Evolutionary conservation across 1,139 yeast genomes (phyloP).

Genomic region (Groenewaldozyma sp.): DNA sequence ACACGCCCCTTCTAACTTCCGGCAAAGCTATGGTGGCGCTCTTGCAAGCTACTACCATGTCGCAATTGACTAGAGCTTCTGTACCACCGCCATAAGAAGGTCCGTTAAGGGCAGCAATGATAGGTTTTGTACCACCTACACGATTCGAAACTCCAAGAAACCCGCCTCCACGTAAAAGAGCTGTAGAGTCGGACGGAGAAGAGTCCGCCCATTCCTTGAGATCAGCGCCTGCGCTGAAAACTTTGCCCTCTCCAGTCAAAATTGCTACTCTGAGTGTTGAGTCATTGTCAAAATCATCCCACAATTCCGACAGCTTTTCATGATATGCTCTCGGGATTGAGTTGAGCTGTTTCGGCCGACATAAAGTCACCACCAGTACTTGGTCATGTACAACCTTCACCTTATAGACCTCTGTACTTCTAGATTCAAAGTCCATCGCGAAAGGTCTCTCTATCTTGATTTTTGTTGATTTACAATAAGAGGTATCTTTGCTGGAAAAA

Average conservation of each 20-base stretch:
- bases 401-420: conserved; percentile 12
- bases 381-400: conserved; percentile 14
- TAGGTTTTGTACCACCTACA: conserved; percentile 20
- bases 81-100: conserved; percentile 28
- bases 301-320: conserved; percentile 14
- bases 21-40: conserved; percentile 24
- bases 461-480: no score
- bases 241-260: conserved; percentile 25
- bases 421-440: not conserved
- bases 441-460: no score
- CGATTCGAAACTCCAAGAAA: conserved; percentile 28
- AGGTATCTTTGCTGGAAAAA: no score
- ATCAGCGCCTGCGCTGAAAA: conserved; percentile 29
- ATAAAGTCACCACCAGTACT: conserved; percentile 20
- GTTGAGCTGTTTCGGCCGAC: conserved; percentile 19
- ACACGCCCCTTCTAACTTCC: conserved; percentile 27
- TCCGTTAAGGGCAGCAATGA: conserved; percentile 28
- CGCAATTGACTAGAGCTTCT: conserved; percentile 27
- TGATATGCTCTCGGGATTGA: conserved; percentile 19
- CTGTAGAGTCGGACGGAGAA: conserved; percentile 3
- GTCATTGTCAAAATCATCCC: conserved; percentile 26
- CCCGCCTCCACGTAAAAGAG: conserved; percentile 14
- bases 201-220: conserved; percentile 20
- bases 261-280: conserved; percentile 22
- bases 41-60: conserved; percentile 24